A percentile compares a stretch with the other conserved stretches of the same genome.
Conservation (phyloP, 495 filamentous ascomycete species). For the Penicillium canescens region DNA sequence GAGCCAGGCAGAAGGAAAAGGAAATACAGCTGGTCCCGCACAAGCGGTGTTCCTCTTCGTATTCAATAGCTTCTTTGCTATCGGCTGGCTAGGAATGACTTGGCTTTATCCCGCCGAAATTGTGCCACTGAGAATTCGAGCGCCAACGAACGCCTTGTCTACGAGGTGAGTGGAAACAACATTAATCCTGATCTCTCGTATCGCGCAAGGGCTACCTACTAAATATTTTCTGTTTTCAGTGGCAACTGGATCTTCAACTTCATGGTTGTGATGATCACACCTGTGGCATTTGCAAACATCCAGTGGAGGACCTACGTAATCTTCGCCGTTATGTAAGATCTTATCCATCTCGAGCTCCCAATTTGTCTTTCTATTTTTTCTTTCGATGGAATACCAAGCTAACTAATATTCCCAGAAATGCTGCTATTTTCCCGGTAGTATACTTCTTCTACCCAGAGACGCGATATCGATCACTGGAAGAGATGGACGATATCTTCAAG, state of each 20-base stretch:
- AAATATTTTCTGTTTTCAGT: slow-evolving; percentile 14
- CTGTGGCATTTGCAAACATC: slow-evolving; percentile 21
- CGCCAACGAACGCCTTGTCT: slow-evolving; percentile 9
- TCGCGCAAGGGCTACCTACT: slow-evolving; percentile 45
- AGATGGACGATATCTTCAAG: background rate
- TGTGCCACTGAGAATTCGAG: slow-evolving; percentile 63
- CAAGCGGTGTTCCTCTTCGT: slow-evolving; percentile 1
- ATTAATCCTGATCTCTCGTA: too few species aligned
- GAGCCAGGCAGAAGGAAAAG: too few species aligned
- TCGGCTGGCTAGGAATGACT: slow-evolving; percentile 5
- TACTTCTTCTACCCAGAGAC: background rate
- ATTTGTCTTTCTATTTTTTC: too few species aligned
- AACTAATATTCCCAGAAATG: background rate
- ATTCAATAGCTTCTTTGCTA: slow-evolving; percentile 6
- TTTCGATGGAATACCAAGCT: too few species aligned
- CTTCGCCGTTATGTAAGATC: background rate
- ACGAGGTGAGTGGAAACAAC: background rate
- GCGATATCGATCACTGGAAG: background rate
- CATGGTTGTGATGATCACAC: slow-evolving; percentile 31
- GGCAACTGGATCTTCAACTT: slow-evolving; percentile 37
- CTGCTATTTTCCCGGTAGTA: background rate
- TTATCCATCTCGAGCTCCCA: too few species aligned
- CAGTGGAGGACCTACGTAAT: background rate
- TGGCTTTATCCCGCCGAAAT: slow-evolving; percentile 73
- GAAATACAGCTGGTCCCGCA: too few species aligned